Percentiles rank a stretch among this genome's conserved stretches.
Conservation (phyloP, 2,329 filamentous ascomycete genomes). For the Monilinia laxa region DNA sequence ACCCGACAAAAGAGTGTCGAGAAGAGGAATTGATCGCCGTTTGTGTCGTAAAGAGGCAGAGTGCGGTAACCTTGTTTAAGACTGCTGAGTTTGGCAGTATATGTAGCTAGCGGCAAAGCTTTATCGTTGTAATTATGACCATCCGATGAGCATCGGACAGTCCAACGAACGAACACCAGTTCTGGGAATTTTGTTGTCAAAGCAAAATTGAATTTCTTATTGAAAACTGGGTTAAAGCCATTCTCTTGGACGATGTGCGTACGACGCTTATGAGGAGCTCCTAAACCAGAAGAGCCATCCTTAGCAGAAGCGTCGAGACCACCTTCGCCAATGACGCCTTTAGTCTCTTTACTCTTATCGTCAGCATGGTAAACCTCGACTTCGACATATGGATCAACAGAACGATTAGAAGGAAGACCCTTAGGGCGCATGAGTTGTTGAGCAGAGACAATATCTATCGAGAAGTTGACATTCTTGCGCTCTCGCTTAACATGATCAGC, state of each 20-base stretch:
- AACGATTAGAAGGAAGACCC: constrained; percentile 67
- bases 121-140: constrained; percentile 66
- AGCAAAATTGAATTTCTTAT: constrained; percentile 74
- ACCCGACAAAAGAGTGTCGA: constrained; percentile 92
- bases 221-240: constrained; percentile 89
- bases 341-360: constrained; percentile 86
- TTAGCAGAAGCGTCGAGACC: constrained; percentile 64
- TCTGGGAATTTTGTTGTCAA: constrained; percentile 93
- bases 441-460: constrained; percentile 85
- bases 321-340: constrained; percentile 65
- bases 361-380: constrained; percentile 94
- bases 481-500: constrained; percentile 63
- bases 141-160: constrained; percentile 81
- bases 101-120: constrained; percentile 72
- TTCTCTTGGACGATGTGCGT: constrained; percentile 83
- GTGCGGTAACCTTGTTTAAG: constrained; percentile 92
- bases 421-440: constrained; percentile 88
- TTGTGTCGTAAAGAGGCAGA: constrained; percentile 81
- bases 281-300: constrained; percentile 65
- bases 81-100: constrained; percentile 87
- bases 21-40: constrained; percentile 91
- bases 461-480: constrained; percentile 80
- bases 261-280: constrained; percentile 71
- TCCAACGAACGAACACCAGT: constrained; percentile 90
- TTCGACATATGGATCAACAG: constrained; percentile 90